Evolutionary conservation across 2,329 filamentous ascomycete species (phyloP), one percentile per base, ranked within the genome.

Genomic region (Ceratocystis smalleyi): DNA sequence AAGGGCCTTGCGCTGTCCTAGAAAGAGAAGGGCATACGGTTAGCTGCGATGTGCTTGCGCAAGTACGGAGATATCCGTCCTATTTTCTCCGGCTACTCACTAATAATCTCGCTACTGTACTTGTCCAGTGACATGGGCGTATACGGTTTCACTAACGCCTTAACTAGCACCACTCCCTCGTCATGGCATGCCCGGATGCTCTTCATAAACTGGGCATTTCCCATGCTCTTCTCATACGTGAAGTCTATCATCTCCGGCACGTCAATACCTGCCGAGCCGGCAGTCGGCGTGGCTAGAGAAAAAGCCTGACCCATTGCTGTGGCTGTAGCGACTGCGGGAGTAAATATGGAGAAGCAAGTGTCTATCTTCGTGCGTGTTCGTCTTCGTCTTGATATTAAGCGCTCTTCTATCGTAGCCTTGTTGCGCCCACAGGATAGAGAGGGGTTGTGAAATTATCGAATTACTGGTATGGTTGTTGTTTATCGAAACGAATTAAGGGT

Each of bases 201-300:
- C 75, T 97, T 96, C 86, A 99, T 94, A 71, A 99, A 96, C 45
- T 94, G 85, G 27, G 90, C 91, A 69, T 88, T 90, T 59, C 92
- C 92, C 71, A 99, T 83, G 43, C 90, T 90, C 75, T 88, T 91
- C 75, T 99, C 94, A 76, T 96, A 96, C 45, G 87, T 84, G 66
- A 97, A 78, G 72, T 97, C 94, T 54, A 88, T 83, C 51, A 99
- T 83, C 77, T 99, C 92, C 47, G 91, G 88, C 32, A 95, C 84
- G 74, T 99, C 92, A 74, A 99, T 96, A 70, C 91, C 90, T 65
- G 91, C 91, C 64, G 90, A 88, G 73, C 91, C 94, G 68, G 90
- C 89, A 64, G 91, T 94, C 68, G 95, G 88, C 72, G 91, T 91
- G 63, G 91, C 89, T 70, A 95, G 84, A 68, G 92, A 96, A 77